Conservation (phyloP, 805 yeast genomes). For the Nakazawaea ambrosiae region DNA sequence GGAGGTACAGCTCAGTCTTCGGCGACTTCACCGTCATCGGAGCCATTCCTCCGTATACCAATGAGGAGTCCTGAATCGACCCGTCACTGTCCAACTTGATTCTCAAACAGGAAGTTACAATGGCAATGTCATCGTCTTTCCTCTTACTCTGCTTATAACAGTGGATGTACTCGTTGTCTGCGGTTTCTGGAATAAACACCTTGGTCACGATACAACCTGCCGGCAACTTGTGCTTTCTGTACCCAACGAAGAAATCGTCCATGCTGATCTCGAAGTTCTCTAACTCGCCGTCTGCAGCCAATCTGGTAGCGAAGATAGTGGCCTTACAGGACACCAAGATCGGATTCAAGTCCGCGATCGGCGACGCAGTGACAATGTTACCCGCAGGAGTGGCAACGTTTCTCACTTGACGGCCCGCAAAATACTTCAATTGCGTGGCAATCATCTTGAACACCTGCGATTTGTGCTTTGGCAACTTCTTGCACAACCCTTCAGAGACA, state of each 20-base stretch:
- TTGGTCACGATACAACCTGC: constrained; percentile 26
- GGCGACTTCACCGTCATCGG: constrained; percentile 35
- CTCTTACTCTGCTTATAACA: constrained; percentile 40
- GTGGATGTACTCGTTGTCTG: constrained; percentile 27
- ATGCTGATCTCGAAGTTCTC: constrained; percentile 22
- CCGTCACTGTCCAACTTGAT: constrained; percentile 18
- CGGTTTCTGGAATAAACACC: constrained; percentile 33
- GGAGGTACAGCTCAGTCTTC: constrained; percentile 22
- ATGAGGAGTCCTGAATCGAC: constrained; percentile 22
- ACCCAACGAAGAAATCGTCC: constrained; percentile 37
- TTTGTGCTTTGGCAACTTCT: constrained; percentile 17
- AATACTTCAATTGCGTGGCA: constrained; percentile 33
- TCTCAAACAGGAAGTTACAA: constrained; percentile 36
- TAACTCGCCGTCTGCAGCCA: constrained; percentile 20
- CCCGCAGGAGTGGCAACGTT: constrained; percentile 46
- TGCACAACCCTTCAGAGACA: constrained; percentile 23
- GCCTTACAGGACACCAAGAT: constrained; percentile 36
- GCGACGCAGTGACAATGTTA: constrained; percentile 41
- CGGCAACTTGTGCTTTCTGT: constrained; percentile 34
- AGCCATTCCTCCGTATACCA: constrained; percentile 43
- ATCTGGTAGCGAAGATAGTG: constrained; percentile 26
- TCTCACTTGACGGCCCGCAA: constrained; percentile 43
- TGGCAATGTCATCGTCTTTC: constrained; percentile 43
- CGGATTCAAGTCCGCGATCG: constrained; percentile 42
- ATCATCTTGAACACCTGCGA: constrained; percentile 31